These are phyloP conservation scores for Neurospora sp. DNA, from an alignment of 495 filamentous ascomycete genomes.

Conservation along the genomic window DNA sequence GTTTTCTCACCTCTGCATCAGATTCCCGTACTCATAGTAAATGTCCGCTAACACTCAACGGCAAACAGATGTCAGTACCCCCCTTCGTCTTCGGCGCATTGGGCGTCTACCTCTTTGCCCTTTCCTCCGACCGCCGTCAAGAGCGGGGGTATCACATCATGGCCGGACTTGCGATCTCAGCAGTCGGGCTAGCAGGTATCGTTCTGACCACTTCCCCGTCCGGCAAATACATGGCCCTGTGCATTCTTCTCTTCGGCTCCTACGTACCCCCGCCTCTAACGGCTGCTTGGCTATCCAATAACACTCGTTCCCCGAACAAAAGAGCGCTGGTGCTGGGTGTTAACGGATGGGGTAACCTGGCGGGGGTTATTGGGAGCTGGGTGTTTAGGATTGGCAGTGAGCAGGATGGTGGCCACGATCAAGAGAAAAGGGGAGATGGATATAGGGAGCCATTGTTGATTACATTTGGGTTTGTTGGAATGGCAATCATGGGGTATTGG, in stretches of 20 bases:
- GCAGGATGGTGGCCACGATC: slow-evolving; percentile 11
- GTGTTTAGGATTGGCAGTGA: slow-evolving; percentile 33
- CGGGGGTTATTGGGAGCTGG: slow-evolving; percentile 38
- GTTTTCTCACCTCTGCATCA: background rate
- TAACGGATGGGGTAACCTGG: slow-evolving; percentile 52
- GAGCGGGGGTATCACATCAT: slow-evolving; percentile 43
- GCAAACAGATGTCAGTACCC: slow-evolving; percentile 36
- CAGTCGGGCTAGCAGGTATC: slow-evolving; percentile 35
- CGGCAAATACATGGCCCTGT: slow-evolving; percentile 39
- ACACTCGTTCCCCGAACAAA: slow-evolving; percentile 37
- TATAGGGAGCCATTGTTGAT: slow-evolving; percentile 28
- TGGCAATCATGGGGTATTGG: slow-evolving; percentile 33
- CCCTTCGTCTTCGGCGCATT: slow-evolving; percentile 43
- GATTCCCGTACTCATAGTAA: background rate
- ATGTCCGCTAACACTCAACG: background rate
- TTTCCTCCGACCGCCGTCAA: slow-evolving; percentile 16
- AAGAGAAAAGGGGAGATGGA: background rate
- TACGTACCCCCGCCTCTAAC: slow-evolving; percentile 46
- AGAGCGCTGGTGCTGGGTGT: slow-evolving; percentile 45
- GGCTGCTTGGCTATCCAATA: slow-evolving; percentile 47
- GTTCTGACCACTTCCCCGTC: slow-evolving; percentile 24
- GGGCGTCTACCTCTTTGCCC: slow-evolving; percentile 28
- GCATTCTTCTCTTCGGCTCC: slow-evolving; percentile 43
- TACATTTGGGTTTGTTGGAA: slow-evolving; percentile 32
- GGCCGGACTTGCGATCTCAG: slow-evolving; percentile 31